These are phyloP conservation scores for Leccinum griseonigrum DNA, from an alignment of 1,284 basidiomycete genomes.

Conservation along the genomic window DNA sequence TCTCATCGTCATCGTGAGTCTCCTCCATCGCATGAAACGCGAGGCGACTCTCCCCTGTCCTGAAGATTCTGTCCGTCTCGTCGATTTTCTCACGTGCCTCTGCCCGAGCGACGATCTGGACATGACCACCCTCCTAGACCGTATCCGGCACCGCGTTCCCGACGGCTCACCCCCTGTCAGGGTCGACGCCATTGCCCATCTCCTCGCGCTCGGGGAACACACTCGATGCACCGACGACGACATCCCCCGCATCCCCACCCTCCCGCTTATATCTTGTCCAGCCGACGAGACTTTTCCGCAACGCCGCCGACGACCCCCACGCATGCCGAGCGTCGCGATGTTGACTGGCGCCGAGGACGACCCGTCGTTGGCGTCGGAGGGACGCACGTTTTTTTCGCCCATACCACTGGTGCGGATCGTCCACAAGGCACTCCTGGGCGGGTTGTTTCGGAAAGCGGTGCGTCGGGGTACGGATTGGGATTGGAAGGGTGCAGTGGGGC, in stretches of 20 bases:
- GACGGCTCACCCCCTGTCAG: conserved; percentile 11
- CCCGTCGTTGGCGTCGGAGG: neutral
- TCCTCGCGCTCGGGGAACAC: conserved; percentile 19
- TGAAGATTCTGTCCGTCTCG: conserved; percentile 15
- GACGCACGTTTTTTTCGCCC: conserved; percentile 14
- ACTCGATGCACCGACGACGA: conserved; percentile 1
- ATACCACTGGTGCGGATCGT: conserved; percentile 26
- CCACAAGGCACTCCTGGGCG: conserved; percentile 21
- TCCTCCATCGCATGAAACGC: conserved; percentile 28
- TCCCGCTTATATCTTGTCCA: neutral
- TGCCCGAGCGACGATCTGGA: conserved; percentile 21
- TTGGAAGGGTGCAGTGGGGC: conserved; percentile 16
- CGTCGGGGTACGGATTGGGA: conserved; percentile 18
- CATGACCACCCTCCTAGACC: conserved; percentile 12
- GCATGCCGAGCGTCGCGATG: conserved; percentile 22
- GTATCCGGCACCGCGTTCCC: conserved; percentile 11
- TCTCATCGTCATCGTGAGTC: conserved; percentile 35
- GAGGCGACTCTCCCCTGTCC: conserved; percentile 10
- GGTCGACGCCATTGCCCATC: conserved; percentile 18
- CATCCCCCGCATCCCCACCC: conserved; percentile 1
- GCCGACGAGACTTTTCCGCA: neutral
- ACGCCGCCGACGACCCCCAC: neutral
- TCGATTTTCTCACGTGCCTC: conserved; percentile 25
- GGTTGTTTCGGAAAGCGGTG: conserved; percentile 23
- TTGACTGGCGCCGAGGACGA: conserved; percentile 15